Base-by-base conservation (phyloP, 1,139 yeast species). In the Candida frijolesensis region DNA sequence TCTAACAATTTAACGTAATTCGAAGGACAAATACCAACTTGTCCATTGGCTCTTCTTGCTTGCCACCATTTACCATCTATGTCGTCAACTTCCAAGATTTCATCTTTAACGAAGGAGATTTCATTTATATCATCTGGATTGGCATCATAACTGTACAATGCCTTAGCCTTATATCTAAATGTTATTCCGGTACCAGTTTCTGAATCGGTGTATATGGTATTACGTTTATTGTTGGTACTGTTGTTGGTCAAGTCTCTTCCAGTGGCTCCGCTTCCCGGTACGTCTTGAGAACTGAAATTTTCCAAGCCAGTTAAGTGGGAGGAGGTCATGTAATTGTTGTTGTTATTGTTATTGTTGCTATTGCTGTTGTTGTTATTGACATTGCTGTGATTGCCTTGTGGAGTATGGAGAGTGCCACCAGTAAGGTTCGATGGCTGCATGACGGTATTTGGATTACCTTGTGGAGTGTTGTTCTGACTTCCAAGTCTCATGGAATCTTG, bases 11-110 rank as follows among this genome's bases (percentile, higher is more conserved):
- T 88, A 47, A 92, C 95, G 63, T 94, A 94, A 68, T 94, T 94
- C 58, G 96, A 87, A 48, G 99, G 99, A 68, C 97, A 92, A 60
- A 94, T 94, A 60, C 99, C 99, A 47, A 90, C 89, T 67, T 91
- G 96, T 45, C 99, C 99, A 60, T 84, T 87, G 16, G 87, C 78
- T 63, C 92, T 83, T 64, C 89, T 83, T 34, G 97, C 98, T 70
- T 91, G 97, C 98, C 98, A 94, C 99, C 99, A 94, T 72, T 95
- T 87, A 48, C 98, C 97, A 57, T 89, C 90, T 52, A 90, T 89
- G 64, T 94, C 98, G 60, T 90, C 91, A 44, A 94, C 96, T 61
- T 88, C 92, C 65, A 94, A 79, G 27, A 91, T 75, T 67, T 94
- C 99, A 54, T 94, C 97, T 68, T 92, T 91, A 54, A 80, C 83